Base-by-base conservation (phyloP, 2,329 filamentous ascomycete species). In the Calycina marina region DNA sequence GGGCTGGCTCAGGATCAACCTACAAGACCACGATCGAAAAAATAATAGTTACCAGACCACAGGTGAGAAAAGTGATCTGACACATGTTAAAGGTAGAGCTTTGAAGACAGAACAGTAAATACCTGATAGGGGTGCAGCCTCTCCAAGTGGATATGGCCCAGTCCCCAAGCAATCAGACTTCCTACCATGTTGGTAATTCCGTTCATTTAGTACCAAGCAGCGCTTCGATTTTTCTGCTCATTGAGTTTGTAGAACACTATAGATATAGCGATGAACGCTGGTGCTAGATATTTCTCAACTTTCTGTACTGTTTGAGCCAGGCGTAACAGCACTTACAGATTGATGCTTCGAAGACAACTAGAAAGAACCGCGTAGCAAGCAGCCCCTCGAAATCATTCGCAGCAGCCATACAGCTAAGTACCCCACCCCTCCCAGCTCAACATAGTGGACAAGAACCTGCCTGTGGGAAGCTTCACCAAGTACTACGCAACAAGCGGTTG, bases 191-290 rank as follows among this genome's bases (percentile, higher is more conserved):
- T 43, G 5, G 67, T 68, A 3, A 72, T 49, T 2, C 70, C 69
- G 33, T 73, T 69, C 63, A 72, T 74, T 13, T 37, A 63, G 43
- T 73, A 72, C 70, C 70, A 75, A 2, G 61, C 60, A 6, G 65
- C 63, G 9, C 68, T 65, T 3, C 70, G 55, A 30, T 67, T 48
- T 0, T 69, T 71, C 48, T 75, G 69, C 42, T 75, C 70, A 36
- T 61, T 57, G 31, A 69, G 59, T 25, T 66, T 60, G 57, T 67
- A 76, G 70, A 70, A 76, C 65, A 72, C 72, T 34, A 66, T 61
- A 1, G 68, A 70, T 18, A 72, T 66, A 12, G 66, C 65, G 11
- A 71, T 56, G 40, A 71, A 72, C 13, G 61, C 62, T 0, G 69
- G 67, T 8, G 60, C 52, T 45, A 31, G 12, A 20, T 4, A 27